A percentile compares a stretch with the other conserved stretches of the same genome.
phyloP scores from a whole-genome alignment of 2,329 filamentous ascomycete genomes.

The Aspergillus persii region DNA sequence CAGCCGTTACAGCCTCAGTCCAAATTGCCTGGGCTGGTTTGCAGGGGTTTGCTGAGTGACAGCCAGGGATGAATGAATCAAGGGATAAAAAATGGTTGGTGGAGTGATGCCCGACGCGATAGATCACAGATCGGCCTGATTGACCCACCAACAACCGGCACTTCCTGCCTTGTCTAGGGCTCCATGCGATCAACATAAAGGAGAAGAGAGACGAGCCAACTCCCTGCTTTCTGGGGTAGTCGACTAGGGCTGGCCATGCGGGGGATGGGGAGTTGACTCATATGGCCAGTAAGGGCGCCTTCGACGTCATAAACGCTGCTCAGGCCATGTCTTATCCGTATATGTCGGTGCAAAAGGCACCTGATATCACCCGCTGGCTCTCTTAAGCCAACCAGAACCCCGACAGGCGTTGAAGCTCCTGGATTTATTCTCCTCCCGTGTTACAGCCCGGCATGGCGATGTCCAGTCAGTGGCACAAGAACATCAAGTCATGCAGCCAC shows the following conservation, averaged over 20 bases:
- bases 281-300: neutral
- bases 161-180: neutral
- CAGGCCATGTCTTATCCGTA: too few relatives aligned
- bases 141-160: neutral
- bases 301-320: neutral
- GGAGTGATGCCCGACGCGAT: slow-evolving; percentile 1
- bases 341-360: neutral
- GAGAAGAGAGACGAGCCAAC: neutral
- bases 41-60: neutral
- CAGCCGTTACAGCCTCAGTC: neutral
- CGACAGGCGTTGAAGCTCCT: neutral
- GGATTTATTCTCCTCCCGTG: neutral
- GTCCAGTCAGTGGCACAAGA: too few relatives aligned
- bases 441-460: neutral
- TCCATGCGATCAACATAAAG: neutral
- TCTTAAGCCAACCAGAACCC: neutral
- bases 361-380: neutral
- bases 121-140: slow-evolving; percentile 12
- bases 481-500: neutral
- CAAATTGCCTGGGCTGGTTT: neutral
- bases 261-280: neutral
- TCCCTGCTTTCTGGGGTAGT: neutral
- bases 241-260: neutral
- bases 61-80: slow-evolving; percentile 1
- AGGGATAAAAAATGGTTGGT: slow-evolving; percentile 2